These are phyloP conservation scores for Huntiella decipiens DNA, from an alignment of 2,329 filamentous ascomycete genomes.

Conservation along the genomic window DNA sequence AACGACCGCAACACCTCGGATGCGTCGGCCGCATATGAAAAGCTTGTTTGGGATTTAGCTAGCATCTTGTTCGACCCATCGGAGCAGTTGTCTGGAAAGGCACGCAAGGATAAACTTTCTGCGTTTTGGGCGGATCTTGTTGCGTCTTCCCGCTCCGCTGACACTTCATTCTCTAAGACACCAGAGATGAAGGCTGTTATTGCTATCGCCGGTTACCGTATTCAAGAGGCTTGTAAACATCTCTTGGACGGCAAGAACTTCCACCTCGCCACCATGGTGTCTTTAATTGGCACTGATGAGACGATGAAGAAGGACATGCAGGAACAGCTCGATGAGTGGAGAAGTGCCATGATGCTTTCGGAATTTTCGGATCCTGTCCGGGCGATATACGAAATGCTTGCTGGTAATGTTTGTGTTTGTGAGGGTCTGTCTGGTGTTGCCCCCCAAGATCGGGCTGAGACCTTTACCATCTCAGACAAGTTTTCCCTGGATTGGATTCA, in stretches of 20 bases:
- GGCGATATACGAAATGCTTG: conserved; percentile 72
- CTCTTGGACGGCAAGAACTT: conserved; percentile 61
- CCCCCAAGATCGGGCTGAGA: conserved; percentile 59
- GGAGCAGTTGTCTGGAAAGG: conserved; percentile 7
- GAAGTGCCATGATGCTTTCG: conserved; percentile 60
- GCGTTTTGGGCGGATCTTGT: conserved; percentile 48
- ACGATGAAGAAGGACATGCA: conserved; percentile 54
- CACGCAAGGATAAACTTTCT: conserved; percentile 47
- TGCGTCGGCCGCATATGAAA: conserved; percentile 40
- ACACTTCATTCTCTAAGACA: conserved; percentile 38
- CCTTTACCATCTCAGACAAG: conserved; percentile 64
- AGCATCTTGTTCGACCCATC: conserved; percentile 72
- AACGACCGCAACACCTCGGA: conserved; percentile 23
- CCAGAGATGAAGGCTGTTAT: conserved; percentile 71
- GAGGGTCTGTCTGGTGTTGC: conserved; percentile 56
- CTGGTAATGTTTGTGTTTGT: conserved; percentile 71
- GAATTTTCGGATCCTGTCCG: conserved; percentile 75
- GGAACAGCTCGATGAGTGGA: conserved; percentile 70
- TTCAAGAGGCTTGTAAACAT: conserved; percentile 65
- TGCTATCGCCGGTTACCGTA: conserved; percentile 56
- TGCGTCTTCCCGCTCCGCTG: conserved; percentile 34
- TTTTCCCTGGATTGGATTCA: conserved; percentile 88
- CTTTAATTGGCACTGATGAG: conserved; percentile 60
- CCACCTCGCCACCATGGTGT: conserved; percentile 65
- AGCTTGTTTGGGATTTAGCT: conserved; percentile 66